Evolutionary conservation across 2,329 filamentous ascomycete species (phyloP), one percentile per base, ranked within the genome.

Genomic region (Mariannaea elegans): DNA sequence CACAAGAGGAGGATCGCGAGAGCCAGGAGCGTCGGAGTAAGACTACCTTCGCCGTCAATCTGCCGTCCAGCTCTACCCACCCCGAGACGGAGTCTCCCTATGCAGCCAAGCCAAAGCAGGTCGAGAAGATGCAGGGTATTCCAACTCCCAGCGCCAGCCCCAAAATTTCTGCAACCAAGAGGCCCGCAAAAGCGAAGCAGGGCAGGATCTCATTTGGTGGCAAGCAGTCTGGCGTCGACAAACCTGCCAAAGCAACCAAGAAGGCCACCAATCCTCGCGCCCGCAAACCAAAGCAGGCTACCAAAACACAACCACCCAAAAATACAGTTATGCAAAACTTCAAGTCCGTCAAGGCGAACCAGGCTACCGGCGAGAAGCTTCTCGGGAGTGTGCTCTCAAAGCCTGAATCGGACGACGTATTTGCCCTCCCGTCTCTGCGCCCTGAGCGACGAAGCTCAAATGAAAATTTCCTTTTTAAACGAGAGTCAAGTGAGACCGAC

Each of bases 71-170:
- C 38, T 65, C 65, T 23, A n/a, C 59, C 18, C 50, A 59, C 9
- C 56, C 64, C 27, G 57, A 68, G 48, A 34, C 55, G 56, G 68
- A 71, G 31, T 55, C 65, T 18, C 54, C 66, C 6, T 53, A 62
- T 16, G 73, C 76, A 19, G 70, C 72, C 61, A 79, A 77, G 60
- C 68, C 73, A n/a, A 77, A 77, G 65, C 74, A 76, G 23, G 73
- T 79, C 27, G 75, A 81, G 46, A 77, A 80, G 23, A 71, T 77
- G 16, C 77, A 82, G 63, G 80, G 81, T 47, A 87, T 89, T 32
- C 83, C 81, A 3, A 89, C 86, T 2, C 86, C 86, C 7, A 80
- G 76, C 47, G 80, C 85, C 18, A 89, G 84, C 68, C 86, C 86
- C 39, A 82, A 78, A 65, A 75, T 80, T 21, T 76, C 76, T 14